A percentile compares a stretch with the other conserved stretches of the same genome.
Evolutionary conservation across 257 asterid species (phyloP).

Genomic region (Salvia rosmarinus): DNA sequence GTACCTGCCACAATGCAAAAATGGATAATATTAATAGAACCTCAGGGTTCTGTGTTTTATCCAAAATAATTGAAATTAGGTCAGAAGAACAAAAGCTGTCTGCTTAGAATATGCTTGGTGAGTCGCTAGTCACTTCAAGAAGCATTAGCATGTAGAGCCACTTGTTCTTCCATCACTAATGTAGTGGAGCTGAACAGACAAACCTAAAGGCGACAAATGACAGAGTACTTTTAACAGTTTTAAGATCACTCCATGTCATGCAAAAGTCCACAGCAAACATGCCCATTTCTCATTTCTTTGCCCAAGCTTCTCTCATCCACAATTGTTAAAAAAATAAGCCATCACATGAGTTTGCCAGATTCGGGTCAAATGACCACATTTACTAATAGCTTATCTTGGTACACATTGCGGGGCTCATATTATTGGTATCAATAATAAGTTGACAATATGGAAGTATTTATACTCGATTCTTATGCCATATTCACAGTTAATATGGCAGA

Average conservation of each 20-base stretch:
- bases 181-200: slow-evolving; percentile 33
- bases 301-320: slow-evolving; percentile 22
- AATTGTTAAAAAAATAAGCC: neutral
- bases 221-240: slow-evolving; percentile 20
- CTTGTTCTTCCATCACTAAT: slow-evolving; percentile 34
- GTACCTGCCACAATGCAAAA: slow-evolving; percentile 61
- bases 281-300: slow-evolving; percentile 12
- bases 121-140: slow-evolving; percentile 37
- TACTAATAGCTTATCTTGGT: slow-evolving; percentile 13
- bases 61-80: slow-evolving; percentile 15
- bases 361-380: neutral
- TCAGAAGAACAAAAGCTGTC: slow-evolving; percentile 30
- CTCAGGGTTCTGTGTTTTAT: neutral
- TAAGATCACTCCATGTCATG: slow-evolving; percentile 17
- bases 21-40: slow-evolving; percentile 14
- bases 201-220: slow-evolving; percentile 19
- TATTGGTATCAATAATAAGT: slow-evolving; percentile 13
- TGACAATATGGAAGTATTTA: neutral
- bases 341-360: slow-evolving; percentile 1
- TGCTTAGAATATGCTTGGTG: slow-evolving; percentile 31
- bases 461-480: neutral
- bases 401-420: neutral
- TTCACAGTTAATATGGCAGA: no score
- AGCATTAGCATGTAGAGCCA: slow-evolving; percentile 31
- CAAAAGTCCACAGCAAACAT: slow-evolving; percentile 19